Conservation (phyloP, 768 basidiomycete species). For the Calocera cornea region DNA sequence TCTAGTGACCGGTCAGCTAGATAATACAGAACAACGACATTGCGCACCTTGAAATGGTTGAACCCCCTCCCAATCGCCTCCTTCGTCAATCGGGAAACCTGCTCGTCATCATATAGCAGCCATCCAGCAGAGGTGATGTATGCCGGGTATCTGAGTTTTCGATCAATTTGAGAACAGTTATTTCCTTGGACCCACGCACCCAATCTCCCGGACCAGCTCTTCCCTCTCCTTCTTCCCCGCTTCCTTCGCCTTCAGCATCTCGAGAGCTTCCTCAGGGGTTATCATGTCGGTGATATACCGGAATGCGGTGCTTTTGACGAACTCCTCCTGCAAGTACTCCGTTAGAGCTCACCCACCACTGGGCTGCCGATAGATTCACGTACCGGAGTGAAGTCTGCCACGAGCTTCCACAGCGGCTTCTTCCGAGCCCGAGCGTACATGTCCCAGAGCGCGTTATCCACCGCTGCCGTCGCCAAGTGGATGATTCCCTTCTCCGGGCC, state of each 20-base stretch:
- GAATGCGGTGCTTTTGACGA: conserved; percentile 64
- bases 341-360: not conserved
- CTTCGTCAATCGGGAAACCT: conserved; percentile 70
- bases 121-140: conserved; percentile 90
- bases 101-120: conserved; percentile 90
- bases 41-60: conserved; percentile 76
- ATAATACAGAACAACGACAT: not conserved
- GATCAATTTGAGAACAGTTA: no score
- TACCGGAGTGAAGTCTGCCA: conserved; percentile 79
- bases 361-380: conserved; percentile 10
- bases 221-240: conserved; percentile 68
- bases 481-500: conserved; percentile 95
- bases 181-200: no score
- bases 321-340: conserved; percentile 43
- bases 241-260: conserved; percentile 64
- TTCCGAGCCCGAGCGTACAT: conserved; percentile 66
- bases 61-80: conserved; percentile 79
- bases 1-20: conserved; percentile 23
- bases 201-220: conserved; percentile 52
- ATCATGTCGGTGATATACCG: conserved; percentile 89
- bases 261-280: conserved; percentile 78
- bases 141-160: conserved; percentile 61
- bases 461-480: conserved; percentile 74
- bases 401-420: conserved; percentile 89
- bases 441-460: conserved; percentile 91